These are phyloP conservation scores for Lepidium sativum DNA, from an alignment of 345 rosid species.

Conservation along the genomic window DNA sequence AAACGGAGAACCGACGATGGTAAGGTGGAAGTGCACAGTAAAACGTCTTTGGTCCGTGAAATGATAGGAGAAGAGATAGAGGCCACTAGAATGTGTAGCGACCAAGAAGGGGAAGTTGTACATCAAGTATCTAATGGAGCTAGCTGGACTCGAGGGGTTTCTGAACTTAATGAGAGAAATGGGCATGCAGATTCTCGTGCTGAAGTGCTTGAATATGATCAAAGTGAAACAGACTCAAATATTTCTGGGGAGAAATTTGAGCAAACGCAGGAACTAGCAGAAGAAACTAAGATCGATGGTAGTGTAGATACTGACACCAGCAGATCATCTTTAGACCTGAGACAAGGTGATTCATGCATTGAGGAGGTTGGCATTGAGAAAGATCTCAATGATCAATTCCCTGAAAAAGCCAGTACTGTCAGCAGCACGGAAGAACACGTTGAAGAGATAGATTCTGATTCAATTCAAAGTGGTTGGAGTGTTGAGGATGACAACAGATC, in stretches of 20 bases:
- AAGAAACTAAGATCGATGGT: constrained; percentile 13
- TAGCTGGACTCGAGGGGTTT: constrained; percentile 29
- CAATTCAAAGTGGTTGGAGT: constrained; percentile 32
- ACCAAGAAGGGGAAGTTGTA: constrained; percentile 27
- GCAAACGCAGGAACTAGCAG: constrained; percentile 8
- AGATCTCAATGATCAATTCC: constrained; percentile 25
- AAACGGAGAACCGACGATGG: constrained; percentile 22
- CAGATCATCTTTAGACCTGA: constrained; percentile 25
- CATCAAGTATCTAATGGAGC: constrained; percentile 32
- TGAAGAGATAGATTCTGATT: constrained; percentile 37
- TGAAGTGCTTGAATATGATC: constrained; percentile 24
- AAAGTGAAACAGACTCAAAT: constrained; percentile 23
- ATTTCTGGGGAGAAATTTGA: constrained; percentile 21
- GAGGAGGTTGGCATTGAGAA: constrained; percentile 27
- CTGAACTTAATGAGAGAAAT: constrained; percentile 28
- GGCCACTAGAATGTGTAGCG: constrained; percentile 31
- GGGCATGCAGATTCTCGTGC: constrained; percentile 30
- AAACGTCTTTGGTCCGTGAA: constrained; percentile 24
- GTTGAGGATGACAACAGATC: constrained; percentile 17
- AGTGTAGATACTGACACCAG: constrained; percentile 25
- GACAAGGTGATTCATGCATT: constrained; percentile 18
- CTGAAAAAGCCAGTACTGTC: constrained; percentile 21
- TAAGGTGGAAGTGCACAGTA: constrained; percentile 20
- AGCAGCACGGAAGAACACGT: constrained; percentile 27
- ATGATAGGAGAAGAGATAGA: constrained; percentile 33